These are phyloP conservation scores for Fusarium abutilonis DNA, from an alignment of 2,329 filamentous ascomycete genomes.

Conservation along the genomic window DNA sequence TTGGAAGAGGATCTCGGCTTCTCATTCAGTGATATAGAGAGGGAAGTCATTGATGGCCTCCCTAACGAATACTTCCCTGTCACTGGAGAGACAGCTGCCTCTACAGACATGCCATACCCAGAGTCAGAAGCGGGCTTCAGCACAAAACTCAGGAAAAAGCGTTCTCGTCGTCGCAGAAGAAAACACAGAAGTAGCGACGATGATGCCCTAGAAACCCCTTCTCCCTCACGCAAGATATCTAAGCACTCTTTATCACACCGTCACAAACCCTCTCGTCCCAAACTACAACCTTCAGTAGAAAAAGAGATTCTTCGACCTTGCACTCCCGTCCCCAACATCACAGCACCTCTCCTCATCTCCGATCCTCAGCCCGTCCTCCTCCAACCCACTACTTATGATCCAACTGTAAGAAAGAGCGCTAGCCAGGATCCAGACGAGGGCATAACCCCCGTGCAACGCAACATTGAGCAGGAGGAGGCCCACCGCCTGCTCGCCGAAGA, in stretches of 20 bases:
- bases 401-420: conserved; percentile 42
- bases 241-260: conserved; percentile 40
- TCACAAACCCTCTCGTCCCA: conserved; percentile 42
- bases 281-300: conserved; percentile 41
- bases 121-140: conserved; percentile 52
- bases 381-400: conserved; percentile 67
- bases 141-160: conserved; percentile 61
- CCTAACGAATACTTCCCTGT: conserved; percentile 45
- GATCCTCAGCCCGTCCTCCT: conserved; percentile 63
- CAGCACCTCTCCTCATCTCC: conserved; percentile 60
- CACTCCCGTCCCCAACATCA: conserved; percentile 54
- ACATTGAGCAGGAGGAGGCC: conserved; percentile 65
- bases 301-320: conserved; percentile 41
- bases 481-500: conserved; percentile 68
- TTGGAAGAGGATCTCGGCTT: conserved; percentile 53
- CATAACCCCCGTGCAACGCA: conserved; percentile 67
- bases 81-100: conserved; percentile 14
- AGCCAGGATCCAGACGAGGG: conserved; percentile 51
- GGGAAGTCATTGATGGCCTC: conserved; percentile 46
- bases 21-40: conserved; percentile 50
- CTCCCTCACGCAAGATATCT: conserved; percentile 35
- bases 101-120: conserved; percentile 3
- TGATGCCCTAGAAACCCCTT: conserved; percentile 27
- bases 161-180: conserved; percentile 51
- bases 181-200: conserved; percentile 49